phyloP scores from a whole-genome alignment of 2,329 filamentous ascomycete species.

The Epicoccum nigrum region DNA sequence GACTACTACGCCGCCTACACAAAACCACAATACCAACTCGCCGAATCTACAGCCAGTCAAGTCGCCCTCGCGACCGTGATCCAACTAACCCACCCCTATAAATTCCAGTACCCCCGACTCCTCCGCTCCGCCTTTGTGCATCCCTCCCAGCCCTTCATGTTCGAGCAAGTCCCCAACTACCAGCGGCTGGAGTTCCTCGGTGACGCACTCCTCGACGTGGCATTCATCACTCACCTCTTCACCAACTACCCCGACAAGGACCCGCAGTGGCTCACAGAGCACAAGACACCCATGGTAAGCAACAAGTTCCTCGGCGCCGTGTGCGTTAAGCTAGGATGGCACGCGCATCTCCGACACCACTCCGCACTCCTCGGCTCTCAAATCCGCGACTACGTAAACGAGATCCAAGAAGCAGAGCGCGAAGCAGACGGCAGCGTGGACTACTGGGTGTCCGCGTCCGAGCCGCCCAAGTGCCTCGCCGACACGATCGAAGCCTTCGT shows the following conservation, averaged over 20 bases:
- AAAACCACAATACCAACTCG: constrained; percentile 73
- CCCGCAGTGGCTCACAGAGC: constrained; percentile 96
- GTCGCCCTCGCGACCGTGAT: constrained; percentile 70
- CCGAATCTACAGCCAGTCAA: constrained; percentile 68
- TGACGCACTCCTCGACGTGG: constrained; percentile 86
- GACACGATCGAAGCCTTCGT: constrained; percentile 90
- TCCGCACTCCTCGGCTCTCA: constrained; percentile 58
- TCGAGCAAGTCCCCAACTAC: constrained; percentile 83
- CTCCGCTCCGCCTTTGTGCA: constrained; percentile 87
- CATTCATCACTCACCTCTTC: constrained; percentile 82
- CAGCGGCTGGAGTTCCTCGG: constrained; percentile 92
- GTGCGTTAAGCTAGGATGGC: constrained; percentile 77
- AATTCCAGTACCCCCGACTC: constrained; percentile 76
- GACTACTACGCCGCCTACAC: constrained; percentile 76
- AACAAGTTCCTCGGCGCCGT: constrained; percentile 91
- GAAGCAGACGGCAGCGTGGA: constrained; percentile 60
- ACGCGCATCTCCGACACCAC: constrained; percentile 69
- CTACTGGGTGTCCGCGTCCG: constrained; percentile 68
- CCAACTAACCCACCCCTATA: constrained; percentile 63
- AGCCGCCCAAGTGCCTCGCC: constrained; percentile 77
- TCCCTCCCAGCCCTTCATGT: constrained; percentile 76
- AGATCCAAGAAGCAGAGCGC: constrained; percentile 62
- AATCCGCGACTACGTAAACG: constrained; percentile 61
- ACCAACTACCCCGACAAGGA: constrained; percentile 76
- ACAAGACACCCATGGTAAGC: constrained; percentile 99